Base-by-base conservation (phyloP, 2,329 filamentous ascomycete genomes). In the Neopestalotiopsis sp. region DNA sequence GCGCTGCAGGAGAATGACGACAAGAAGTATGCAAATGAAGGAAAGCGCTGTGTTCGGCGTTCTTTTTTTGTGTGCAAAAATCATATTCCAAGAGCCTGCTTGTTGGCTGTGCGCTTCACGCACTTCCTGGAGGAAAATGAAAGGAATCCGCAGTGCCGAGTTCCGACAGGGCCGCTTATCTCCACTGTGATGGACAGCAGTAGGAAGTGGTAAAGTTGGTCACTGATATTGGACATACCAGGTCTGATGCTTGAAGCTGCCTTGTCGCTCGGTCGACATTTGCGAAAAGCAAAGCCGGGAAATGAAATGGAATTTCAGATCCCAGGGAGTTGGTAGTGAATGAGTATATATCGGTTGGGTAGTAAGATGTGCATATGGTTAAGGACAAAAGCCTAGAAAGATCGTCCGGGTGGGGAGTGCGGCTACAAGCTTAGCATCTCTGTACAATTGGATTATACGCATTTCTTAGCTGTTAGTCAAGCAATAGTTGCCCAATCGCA, bases 111-210 rank as follows among this genome's bases (percentile, higher is more conserved):
- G 59, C 28, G 28, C 28, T 62, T 30, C 32, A 32, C 59, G 59
- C 30, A 59, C 24, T 30, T 14, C 5, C 5, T 7, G 34, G 34
- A 38, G 34, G 34, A 38, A 38, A 10, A 38, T 20, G 24, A 12
- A 3, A 17, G 56, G 45, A 53, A 53, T 20, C 57, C 57, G 57
- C 57, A 59, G 59, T 62, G 59, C 59, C 59, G 59, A 62, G 32
- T 40, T 34, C 59, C 59, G 59, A 34, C 59, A 30, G 34, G 59
- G 30, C 32, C 34, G 28, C 59, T n/a, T 34, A 34, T 34, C 30
- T 34, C 32, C 30, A 62, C 12, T 38, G 59, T 28, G 9, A 28
- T 59, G 6, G 9, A 24, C 17, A 30, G 24, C 24, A 32, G 32
- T 17, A 34, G 34, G 34, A 40, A 20, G 30, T 34, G 28, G 24